Evolutionary conservation across 257 asterid species (phyloP).

Genomic region (Knoxia roxburghii): DNA sequence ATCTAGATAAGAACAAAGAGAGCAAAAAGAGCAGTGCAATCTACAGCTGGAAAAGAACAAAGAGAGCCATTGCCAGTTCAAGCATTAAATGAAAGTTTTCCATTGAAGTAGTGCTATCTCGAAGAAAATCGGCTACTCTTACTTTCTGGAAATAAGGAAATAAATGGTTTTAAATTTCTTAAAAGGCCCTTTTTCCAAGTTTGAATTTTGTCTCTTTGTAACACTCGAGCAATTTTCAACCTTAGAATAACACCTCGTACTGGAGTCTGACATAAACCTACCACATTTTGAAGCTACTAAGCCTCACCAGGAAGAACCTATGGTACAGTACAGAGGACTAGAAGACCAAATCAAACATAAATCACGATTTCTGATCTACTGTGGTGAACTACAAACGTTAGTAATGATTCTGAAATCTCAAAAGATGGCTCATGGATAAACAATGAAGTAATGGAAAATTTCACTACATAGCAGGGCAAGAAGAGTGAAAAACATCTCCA

Average conservation of each 20-base stretch:
- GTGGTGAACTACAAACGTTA: not conserved
- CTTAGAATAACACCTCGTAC: no score
- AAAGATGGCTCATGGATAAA: not conserved
- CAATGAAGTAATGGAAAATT: not conserved
- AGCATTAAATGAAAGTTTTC: no score
- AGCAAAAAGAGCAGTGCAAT: no score
- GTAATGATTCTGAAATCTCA: not conserved
- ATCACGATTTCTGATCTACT: no score
- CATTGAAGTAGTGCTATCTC: no score
- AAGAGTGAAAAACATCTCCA: not conserved
- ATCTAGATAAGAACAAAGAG: not conserved
- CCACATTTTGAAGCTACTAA: not conserved
- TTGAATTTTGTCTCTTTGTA: not conserved
- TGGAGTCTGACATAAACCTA: no score
- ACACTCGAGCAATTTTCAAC: not conserved
- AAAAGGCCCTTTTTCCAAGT: not conserved
- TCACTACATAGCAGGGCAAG: not conserved
- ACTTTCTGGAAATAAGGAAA: no score
- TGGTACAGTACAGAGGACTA: not conserved
- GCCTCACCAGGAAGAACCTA: not conserved
- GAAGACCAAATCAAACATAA: conserved; percentile 4
- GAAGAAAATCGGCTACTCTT: no score
- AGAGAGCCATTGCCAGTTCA: no score
- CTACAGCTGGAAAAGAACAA: not conserved
- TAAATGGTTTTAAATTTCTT: not conserved